A percentile compares a stretch with the other conserved stretches of the same genome.
phyloP scores from a whole-genome alignment of 768 basidiomycete genomes.

The Hortiboletus flavorubellus region DNA sequence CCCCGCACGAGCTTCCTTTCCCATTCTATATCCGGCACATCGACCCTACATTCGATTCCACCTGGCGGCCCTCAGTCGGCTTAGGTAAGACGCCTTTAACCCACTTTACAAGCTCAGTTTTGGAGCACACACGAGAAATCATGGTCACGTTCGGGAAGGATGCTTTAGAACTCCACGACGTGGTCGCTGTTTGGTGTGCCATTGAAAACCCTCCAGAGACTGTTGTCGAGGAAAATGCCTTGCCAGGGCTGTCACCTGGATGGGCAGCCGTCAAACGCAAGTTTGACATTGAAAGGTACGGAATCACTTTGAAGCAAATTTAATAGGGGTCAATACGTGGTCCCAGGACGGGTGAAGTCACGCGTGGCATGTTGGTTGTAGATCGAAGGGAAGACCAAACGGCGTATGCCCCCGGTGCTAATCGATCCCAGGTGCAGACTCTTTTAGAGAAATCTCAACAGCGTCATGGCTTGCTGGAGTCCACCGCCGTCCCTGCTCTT shows the following conservation, averaged over 20 bases:
- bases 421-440: constrained; percentile 60
- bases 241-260: constrained; percentile 37
- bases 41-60: constrained; percentile 57
- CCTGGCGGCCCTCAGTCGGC: constrained; percentile 44
- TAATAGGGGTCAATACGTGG: background rate
- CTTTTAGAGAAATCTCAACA: constrained; percentile 40
- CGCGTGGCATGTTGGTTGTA: constrained; percentile 84
- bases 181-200: constrained; percentile 86
- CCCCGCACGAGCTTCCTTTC: constrained; percentile 76
- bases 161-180: constrained; percentile 88
- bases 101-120: constrained; percentile 79
- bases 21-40: constrained; percentile 52
- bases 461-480: constrained; percentile 41
- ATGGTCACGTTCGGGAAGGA: constrained; percentile 83
- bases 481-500: constrained; percentile 51
- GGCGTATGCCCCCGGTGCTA: constrained; percentile 64
- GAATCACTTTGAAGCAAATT: background rate
- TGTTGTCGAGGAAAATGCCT: constrained; percentile 21
- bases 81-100: constrained; percentile 54
- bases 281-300: constrained; percentile 71
- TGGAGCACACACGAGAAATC: constrained; percentile 69
- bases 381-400: constrained; percentile 67
- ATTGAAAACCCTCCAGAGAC: constrained; percentile 60
- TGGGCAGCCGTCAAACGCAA: constrained; percentile 55
- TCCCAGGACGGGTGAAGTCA: constrained; percentile 67